phyloP scores from a whole-genome alignment of 1,139 yeast species.

The Blastobotrys elegans region DNA sequence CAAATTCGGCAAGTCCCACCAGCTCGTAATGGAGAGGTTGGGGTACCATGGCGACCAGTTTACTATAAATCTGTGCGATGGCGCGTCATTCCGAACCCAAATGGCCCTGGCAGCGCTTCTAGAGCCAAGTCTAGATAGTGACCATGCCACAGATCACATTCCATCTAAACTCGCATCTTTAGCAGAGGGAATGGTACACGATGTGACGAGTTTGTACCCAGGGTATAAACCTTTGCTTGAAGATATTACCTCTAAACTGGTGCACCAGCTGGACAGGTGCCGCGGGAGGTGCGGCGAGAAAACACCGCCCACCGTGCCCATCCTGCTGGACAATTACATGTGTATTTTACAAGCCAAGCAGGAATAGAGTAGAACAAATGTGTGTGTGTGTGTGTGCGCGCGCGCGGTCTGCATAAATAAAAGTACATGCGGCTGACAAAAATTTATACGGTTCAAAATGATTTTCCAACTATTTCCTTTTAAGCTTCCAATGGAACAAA shows the following conservation, averaged over 20 bases:
- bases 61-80: slow-evolving; percentile 46
- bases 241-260: background rate
- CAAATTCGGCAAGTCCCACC: slow-evolving; percentile 40
- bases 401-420: too few relatives aligned
- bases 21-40: slow-evolving; percentile 43
- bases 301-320: background rate
- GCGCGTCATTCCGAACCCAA: slow-evolving; percentile 66
- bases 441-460: too few relatives aligned
- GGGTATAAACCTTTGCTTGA: background rate
- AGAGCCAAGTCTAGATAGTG: slow-evolving; percentile 7
- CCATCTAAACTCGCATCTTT: slow-evolving; percentile 40
- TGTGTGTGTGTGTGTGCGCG: too few relatives aligned
- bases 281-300: background rate
- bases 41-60: slow-evolving; percentile 75
- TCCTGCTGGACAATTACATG: slow-evolving; percentile 1
- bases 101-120: slow-evolving; percentile 60
- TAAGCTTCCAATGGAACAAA: slow-evolving; percentile 16
- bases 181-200: slow-evolving; percentile 47
- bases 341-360: background rate
- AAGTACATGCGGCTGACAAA: too few relatives aligned
- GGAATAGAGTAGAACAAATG: too few relatives aligned
- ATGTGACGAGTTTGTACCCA: slow-evolving; percentile 21
- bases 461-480: background rate
- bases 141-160: background rate
- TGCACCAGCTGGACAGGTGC: background rate